A percentile compares a stretch with the other conserved stretches of the same genome.
Evolutionary conservation across 345 rosid genomes (phyloP).

Genomic region (Eucalyptus erythrocorys): DNA sequence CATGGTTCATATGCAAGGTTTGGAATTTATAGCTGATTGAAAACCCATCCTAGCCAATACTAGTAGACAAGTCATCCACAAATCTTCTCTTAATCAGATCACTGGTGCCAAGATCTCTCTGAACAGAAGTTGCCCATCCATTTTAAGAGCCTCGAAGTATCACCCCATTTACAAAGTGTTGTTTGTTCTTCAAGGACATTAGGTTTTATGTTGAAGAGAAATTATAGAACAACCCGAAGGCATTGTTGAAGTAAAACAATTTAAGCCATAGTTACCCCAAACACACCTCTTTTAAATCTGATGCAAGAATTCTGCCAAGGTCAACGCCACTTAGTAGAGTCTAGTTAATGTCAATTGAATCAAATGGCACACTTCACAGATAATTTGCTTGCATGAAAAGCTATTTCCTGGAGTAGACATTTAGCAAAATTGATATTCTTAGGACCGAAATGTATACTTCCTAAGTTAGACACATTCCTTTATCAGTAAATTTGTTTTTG

Average conservation of each 20-base stretch:
- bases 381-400: background rate
- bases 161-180: background rate
- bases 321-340: background rate
- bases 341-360: background rate
- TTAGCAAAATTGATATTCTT: too few species aligned
- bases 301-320: background rate
- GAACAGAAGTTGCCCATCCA: background rate
- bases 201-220: fast-evolving
- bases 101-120: background rate
- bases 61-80: background rate
- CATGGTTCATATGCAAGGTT: background rate
- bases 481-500: background rate
- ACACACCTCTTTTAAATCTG: background rate
- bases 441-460: too few species aligned
- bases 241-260: fast-evolving
- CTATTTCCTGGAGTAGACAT: too few species aligned
- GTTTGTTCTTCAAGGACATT: background rate
- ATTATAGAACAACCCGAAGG: too few species aligned
- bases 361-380: background rate
- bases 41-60: background rate
- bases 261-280: background rate
- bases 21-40: background rate
- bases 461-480: too few species aligned
- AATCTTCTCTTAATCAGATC: background rate
- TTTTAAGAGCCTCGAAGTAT: background rate